Conservation (phyloP, 805 yeast genomes). For the Kregervanrija delftensis region DNA sequence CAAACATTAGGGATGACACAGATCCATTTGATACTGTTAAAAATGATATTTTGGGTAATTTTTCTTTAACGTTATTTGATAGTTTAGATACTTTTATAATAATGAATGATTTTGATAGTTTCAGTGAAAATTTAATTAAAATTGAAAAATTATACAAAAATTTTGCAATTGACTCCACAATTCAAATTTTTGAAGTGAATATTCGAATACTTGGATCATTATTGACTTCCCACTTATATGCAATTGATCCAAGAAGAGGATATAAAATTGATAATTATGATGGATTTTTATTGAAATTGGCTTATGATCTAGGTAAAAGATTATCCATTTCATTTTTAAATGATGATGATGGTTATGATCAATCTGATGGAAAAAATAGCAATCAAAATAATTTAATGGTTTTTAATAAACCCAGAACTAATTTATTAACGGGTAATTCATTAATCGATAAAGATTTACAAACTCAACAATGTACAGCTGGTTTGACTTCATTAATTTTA, state of each 20-base stretch:
- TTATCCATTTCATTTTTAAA: slow-evolving; percentile 64
- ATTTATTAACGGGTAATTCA: slow-evolving; percentile 48
- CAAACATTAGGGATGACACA: slow-evolving; percentile 56
- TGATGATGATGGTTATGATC: neutral
- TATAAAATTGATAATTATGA: slow-evolving; percentile 43
- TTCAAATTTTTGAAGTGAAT: slow-evolving; percentile 84
- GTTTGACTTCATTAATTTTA: slow-evolving; percentile 75
- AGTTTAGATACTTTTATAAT: slow-evolving; percentile 73
- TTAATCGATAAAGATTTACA: slow-evolving; percentile 37
- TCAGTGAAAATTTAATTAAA: slow-evolving; percentile 38
- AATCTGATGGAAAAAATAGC: neutral
- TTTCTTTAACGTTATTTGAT: slow-evolving; percentile 72
- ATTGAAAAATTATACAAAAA: slow-evolving; percentile 30
- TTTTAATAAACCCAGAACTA: slow-evolving; percentile 76
- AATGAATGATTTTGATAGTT: slow-evolving; percentile 53
- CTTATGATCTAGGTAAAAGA: slow-evolving; percentile 68
- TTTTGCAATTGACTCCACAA: slow-evolving; percentile 60
- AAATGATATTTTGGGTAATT: slow-evolving; percentile 84
- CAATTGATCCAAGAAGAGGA: slow-evolving; percentile 42
- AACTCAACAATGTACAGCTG: slow-evolving; percentile 77
- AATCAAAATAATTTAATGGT: neutral
- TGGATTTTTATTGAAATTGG: slow-evolving; percentile 65
- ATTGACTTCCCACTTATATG: slow-evolving; percentile 69
- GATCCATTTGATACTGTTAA: slow-evolving; percentile 48
- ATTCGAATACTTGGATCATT: slow-evolving; percentile 81